phyloP scores from a whole-genome alignment of 2,329 filamentous ascomycete genomes.

The Parafenestella ontariensis region DNA sequence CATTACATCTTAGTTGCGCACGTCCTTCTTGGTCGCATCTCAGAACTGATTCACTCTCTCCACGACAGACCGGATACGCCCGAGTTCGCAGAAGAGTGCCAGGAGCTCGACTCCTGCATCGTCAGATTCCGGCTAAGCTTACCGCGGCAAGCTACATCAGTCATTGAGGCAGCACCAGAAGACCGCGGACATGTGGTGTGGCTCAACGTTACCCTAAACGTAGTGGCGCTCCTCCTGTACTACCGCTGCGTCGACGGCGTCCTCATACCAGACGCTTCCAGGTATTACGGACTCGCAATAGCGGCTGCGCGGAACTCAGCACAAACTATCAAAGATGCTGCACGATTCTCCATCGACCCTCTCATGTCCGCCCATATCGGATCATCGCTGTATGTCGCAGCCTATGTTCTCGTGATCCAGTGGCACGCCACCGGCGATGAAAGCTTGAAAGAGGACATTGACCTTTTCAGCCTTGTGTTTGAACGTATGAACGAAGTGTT shows the following conservation, averaged over 20 bases:
- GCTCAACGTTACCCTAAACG: conserved; percentile 35
- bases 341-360: conserved; percentile 33
- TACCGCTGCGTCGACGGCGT: conserved; percentile 16
- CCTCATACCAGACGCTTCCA: not conserved
- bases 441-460: conserved; percentile 32
- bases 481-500: conserved; percentile 39
- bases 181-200: conserved; percentile 32
- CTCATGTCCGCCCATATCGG: conserved; percentile 35
- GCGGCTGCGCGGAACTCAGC: conserved; percentile 34
- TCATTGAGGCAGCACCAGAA: conserved; percentile 26
- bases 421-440: conserved; percentile 30
- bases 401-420: conserved; percentile 35
- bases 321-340: conserved; percentile 36
- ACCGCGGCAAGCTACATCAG: conserved; percentile 28
- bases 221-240: conserved; percentile 33
- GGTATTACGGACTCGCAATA: conserved; percentile 25
- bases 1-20: conserved; percentile 35
- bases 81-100: conserved; percentile 33
- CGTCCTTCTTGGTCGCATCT: conserved; percentile 35
- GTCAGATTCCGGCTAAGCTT: conserved; percentile 37
- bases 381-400: conserved; percentile 31
- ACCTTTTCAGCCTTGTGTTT: conserved; percentile 34
- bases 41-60: conserved; percentile 37
- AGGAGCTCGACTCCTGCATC: conserved; percentile 31
- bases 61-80: conserved; percentile 28